Base-by-base conservation (phyloP, 139 green algal genomes). In the Chlamydomonas urium region DNA sequence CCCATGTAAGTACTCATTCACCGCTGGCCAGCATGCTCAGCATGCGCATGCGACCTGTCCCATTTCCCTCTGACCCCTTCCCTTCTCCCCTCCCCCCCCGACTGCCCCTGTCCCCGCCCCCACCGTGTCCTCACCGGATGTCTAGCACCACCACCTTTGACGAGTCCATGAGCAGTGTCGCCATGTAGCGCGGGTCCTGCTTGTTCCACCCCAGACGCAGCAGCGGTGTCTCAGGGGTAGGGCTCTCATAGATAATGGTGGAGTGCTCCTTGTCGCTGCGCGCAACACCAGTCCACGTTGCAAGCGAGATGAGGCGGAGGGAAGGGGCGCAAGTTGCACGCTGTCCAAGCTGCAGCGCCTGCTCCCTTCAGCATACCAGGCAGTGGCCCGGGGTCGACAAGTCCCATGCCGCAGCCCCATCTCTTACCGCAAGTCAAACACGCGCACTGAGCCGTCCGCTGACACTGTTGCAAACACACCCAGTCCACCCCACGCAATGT, bases 241-340 rank as follows among this genome's bases (percentile, higher is more conserved):
- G 84, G 34, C 73, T 87, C 81, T 99, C 93, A 77, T 98, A 99
- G 47, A 98, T 97, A 76, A 99, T 98, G 28, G 95, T 99, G 34
- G 71, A 89, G 81, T 98, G 94, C 77, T 97, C 92, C 86, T 97
- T 63, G 53, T 63, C 53, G 6, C 53, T 63, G 26, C n/a, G n/a
- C n/a, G n/a, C n/a, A n/a, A n/a, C n/a, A n/a, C n/a, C n/a, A n/a
- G n/a, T n/a, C n/a, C n/a, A n/a, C n/a, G n/a, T n/a, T n/a, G n/a
- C n/a, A n/a, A n/a, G n/a, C n/a, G n/a, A n/a, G n/a, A n/a, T n/a
- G n/a, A n/a, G n/a, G n/a, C n/a, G n/a, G n/a, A n/a, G n/a, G n/a
- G n/a, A n/a, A n/a, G n/a, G n/a, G n/a, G n/a, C n/a, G n/a, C n/a
- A n/a, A n/a, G n/a, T n/a, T n/a, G n/a, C n/a, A n/a, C n/a, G n/a